Evolutionary conservation across 371 early-diverging fungal genomes (phyloP).

Genomic region (Saksenaea oblongispora): DNA sequence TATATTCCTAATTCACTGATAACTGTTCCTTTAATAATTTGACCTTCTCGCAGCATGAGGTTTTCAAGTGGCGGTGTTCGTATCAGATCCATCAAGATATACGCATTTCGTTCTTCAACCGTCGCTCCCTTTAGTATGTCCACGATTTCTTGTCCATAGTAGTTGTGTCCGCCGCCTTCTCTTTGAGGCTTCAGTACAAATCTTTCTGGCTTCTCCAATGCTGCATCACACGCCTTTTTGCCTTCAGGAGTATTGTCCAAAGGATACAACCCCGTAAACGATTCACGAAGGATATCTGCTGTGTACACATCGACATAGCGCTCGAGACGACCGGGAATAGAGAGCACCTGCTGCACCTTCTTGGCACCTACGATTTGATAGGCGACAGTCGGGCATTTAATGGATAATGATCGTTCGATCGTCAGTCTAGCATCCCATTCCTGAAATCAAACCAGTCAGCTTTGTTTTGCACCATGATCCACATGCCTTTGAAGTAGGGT

Average conservation of each 20-base stretch:
- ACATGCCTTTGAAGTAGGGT: constrained; percentile 64
- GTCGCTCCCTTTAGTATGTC: constrained; percentile 52
- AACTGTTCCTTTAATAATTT: constrained; percentile 71
- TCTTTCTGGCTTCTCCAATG: constrained; percentile 61
- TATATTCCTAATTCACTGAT: constrained; percentile 94
- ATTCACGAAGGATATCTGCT: constrained; percentile 62
- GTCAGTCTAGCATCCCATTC: constrained; percentile 89
- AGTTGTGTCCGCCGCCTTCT: constrained; percentile 97
- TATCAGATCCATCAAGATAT: constrained; percentile 92
- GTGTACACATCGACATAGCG: constrained; percentile 62
- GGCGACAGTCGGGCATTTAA: constrained; percentile 90
- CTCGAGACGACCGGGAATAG: constrained; percentile 81
- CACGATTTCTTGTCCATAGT: constrained; percentile 88
- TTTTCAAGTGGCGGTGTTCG: constrained; percentile 75
- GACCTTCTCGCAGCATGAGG: constrained; percentile 81
- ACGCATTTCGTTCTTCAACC: constrained; percentile 70
- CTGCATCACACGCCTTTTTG: constrained; percentile 65
- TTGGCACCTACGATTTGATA: constrained; percentile 96
- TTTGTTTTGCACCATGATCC: neutral
- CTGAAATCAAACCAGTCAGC: constrained; percentile 21
- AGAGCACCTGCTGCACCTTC: constrained; percentile 94
- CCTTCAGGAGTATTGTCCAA: constrained; percentile 77
- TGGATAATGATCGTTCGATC: constrained; percentile 80
- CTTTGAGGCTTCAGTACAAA: constrained; percentile 96
- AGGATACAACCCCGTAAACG: constrained; percentile 91